phyloP scores from a whole-genome alignment of 73 alveolate species.

The Tetrahymena thermophila region DNA sequence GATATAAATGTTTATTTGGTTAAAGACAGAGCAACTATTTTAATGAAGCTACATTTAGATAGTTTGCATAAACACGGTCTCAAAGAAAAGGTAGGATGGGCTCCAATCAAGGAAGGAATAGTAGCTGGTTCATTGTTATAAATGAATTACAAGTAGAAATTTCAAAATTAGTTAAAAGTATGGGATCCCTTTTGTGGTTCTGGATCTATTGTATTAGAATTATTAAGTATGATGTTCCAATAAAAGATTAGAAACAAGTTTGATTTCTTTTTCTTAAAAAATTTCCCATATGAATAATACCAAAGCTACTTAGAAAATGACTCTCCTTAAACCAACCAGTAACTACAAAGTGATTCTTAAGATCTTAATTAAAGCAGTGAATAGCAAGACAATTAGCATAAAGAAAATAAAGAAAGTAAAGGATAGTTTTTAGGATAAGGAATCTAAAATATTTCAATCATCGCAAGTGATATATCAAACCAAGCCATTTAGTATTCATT shows the following conservation, averaged over 20 bases:
- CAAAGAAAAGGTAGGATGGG: not conserved
- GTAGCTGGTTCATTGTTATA: not conserved
- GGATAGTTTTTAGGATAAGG: not conserved
- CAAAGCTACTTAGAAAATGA: not conserved
- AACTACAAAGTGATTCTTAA: not conserved
- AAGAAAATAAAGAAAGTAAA: not conserved
- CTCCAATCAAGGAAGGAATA: not conserved
- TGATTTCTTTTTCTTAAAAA: not conserved
- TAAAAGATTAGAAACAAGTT: not conserved
- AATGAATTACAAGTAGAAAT: not conserved
- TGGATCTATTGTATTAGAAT: not conserved
- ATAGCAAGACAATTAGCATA: not conserved
- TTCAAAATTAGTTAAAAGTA: not conserved
- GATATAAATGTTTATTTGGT: not conserved
- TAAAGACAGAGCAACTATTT: not conserved
- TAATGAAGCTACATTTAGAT: not conserved
- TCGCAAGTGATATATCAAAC: not conserved
- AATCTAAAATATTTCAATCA: not conserved
- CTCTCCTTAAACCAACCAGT: not conserved
- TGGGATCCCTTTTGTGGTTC: conserved; percentile 1
- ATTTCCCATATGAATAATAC: not conserved
- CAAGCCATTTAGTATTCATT: not conserved
- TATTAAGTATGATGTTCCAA: not conserved
- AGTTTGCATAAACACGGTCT: not conserved
- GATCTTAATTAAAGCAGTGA: not conserved